Evolutionary conservation across 2,329 filamentous ascomycete species (phyloP).

Genomic region (Sporothrix protearum): DNA sequence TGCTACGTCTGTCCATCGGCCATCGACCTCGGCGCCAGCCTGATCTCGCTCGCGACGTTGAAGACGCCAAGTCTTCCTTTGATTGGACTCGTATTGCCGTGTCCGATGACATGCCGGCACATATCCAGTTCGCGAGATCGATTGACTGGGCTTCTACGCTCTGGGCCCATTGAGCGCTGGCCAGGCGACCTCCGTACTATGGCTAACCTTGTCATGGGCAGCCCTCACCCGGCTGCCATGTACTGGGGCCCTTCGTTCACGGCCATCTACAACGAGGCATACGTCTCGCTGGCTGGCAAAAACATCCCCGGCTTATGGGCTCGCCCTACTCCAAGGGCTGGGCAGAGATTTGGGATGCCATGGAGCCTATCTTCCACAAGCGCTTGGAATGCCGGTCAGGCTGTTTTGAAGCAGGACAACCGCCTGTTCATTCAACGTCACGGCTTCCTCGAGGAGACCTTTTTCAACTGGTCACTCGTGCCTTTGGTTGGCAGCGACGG

Average conservation of each 20-base stretch:
- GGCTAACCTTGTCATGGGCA: conserved; percentile 79
- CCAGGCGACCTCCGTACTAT: conserved; percentile 67
- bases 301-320: conserved; percentile 75
- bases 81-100: conserved; percentile 76
- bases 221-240: conserved; percentile 69
- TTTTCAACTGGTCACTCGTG: conserved; percentile 79
- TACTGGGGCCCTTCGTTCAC: conserved; percentile 74
- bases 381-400: conserved; percentile 67
- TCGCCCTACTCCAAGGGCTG: conserved; percentile 65
- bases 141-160: conserved; percentile 70
- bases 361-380: conserved; percentile 65
- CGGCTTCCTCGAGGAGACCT: conserved; percentile 71
- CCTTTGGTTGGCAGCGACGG: conserved; percentile 73
- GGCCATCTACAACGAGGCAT: conserved; percentile 70
- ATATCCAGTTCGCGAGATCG: conserved; percentile 69
- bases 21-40: conserved; percentile 1
- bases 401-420: conserved; percentile 82
- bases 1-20: background rate
- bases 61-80: conserved; percentile 54
- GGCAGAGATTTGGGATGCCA: conserved; percentile 70
- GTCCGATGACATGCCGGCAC: conserved; percentile 59
- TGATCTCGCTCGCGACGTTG: conserved; percentile 23
- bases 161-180: conserved; percentile 77
- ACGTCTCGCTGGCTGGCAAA: conserved; percentile 69
- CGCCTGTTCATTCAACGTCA: conserved; percentile 68